Evolutionary conservation across 192 early-diverging fungal species (phyloP).

Genomic region (Coemansia sp.): DNA sequence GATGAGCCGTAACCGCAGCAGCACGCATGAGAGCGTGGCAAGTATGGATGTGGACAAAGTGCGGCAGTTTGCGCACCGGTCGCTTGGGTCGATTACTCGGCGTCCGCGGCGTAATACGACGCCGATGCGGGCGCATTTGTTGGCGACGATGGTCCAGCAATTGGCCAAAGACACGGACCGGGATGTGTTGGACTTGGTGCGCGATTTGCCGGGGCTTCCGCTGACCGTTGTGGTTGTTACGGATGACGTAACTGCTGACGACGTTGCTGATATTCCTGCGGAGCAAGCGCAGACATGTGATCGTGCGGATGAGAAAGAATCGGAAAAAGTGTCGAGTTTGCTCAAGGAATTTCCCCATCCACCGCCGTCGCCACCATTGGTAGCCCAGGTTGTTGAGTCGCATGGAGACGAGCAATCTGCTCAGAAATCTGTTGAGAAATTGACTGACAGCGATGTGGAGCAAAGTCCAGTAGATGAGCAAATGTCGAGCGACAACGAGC

Average conservation of each 20-base stretch:
- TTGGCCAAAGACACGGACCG: constrained; percentile 43
- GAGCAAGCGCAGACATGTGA: neutral
- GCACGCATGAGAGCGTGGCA: constrained; percentile 1
- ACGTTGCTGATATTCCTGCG: too few species aligned
- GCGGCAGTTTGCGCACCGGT: constrained; percentile 25
- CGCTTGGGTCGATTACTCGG: constrained; percentile 25
- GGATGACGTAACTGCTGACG: too few species aligned
- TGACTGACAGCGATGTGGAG: neutral
- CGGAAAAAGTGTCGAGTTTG: constrained; percentile 1
- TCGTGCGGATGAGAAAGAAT: neutral
- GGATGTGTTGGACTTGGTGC: constrained; percentile 46
- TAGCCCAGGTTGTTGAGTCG: neutral
- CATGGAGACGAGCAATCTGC: too few species aligned
- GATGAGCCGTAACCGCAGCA: constrained; percentile 8
- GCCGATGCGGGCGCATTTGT: constrained; percentile 51
- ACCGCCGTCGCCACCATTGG: constrained; percentile 9
- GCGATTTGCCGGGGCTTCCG: constrained; percentile 28
- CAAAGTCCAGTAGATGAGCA: neutral
- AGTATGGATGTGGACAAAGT: neutral
- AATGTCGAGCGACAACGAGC: constrained; percentile 1
- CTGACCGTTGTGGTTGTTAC: neutral
- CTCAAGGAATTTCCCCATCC: constrained; percentile 12
- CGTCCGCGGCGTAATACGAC: constrained; percentile 41
- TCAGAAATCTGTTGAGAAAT: neutral
- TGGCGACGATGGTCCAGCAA: constrained; percentile 49